phyloP scores from a whole-genome alignment of 2,329 filamentous ascomycete genomes.

The Lachnellula willkommii region DNA sequence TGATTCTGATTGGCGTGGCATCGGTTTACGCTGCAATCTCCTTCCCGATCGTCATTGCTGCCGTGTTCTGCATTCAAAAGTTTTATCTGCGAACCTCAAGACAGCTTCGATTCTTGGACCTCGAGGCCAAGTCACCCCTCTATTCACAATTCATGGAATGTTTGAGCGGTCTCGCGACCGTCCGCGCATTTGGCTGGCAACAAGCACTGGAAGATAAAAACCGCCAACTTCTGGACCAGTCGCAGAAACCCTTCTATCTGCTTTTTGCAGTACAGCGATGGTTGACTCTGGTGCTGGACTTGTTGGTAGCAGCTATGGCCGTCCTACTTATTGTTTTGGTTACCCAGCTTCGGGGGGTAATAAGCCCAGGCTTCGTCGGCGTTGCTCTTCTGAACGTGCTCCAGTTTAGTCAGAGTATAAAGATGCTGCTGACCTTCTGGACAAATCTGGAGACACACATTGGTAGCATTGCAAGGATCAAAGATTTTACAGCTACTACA shows the following conservation, averaged over 20 bases:
- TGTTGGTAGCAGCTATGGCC: slow-evolving; percentile 23
- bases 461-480: slow-evolving; percentile 12
- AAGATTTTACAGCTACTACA: slow-evolving; percentile 7
- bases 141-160: slow-evolving; percentile 43
- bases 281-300: slow-evolving; percentile 40
- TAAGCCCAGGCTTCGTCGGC: slow-evolving; percentile 15
- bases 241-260: slow-evolving; percentile 53
- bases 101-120: slow-evolving; percentile 41
- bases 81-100: slow-evolving; percentile 42
- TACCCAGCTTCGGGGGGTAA: slow-evolving; percentile 20
- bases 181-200: slow-evolving; percentile 42
- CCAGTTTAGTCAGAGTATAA: slow-evolving; percentile 13
- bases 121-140: slow-evolving; percentile 38
- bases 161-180: slow-evolving; percentile 37
- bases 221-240: slow-evolving; percentile 44
- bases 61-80: slow-evolving; percentile 33
- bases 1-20: background rate
- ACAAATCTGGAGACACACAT: slow-evolving; percentile 17
- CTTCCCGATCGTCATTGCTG: slow-evolving; percentile 31
- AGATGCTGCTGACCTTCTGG: slow-evolving; percentile 13
- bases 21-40: background rate
- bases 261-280: slow-evolving; percentile 52
- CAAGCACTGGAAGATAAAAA: slow-evolving; percentile 39
- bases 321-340: slow-evolving; percentile 29
- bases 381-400: slow-evolving; percentile 24